These are phyloP conservation scores for Gossypioides kirkii DNA, from an alignment of 345 rosid genomes.

Conservation along the genomic window DNA sequence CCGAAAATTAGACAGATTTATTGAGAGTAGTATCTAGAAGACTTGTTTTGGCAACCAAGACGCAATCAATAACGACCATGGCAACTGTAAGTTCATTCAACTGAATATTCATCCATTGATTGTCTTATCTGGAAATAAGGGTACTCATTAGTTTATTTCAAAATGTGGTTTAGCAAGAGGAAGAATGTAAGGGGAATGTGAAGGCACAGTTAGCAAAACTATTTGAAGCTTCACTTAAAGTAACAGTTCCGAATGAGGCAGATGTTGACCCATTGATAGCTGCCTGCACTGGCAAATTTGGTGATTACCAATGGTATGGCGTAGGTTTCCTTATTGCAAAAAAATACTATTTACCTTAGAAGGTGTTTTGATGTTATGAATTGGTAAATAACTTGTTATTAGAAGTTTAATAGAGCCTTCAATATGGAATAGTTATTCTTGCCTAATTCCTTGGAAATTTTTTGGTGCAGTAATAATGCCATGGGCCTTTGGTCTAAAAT, in stretches of 20 bases:
- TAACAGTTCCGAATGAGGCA: conserved; percentile 52
- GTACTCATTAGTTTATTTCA: not conserved
- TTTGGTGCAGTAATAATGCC: conserved; percentile 71
- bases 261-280: conserved; percentile 68
- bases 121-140: not conserved
- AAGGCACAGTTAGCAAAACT: conserved; percentile 56
- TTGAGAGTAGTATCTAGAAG: conserved; percentile 45
- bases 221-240: conserved; percentile 52
- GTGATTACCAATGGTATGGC: conserved; percentile 87
- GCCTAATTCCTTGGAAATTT: not conserved
- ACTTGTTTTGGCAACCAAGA: conserved; percentile 28
- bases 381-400: not conserved
- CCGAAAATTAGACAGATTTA: conserved; percentile 67
- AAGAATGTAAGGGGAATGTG: conserved; percentile 51
- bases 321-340: not conserved
- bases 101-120: not conserved
- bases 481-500: conserved; percentile 77
- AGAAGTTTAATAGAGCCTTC: not conserved
- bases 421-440: not conserved
- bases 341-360: not conserved
- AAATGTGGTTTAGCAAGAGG: conserved; percentile 32
- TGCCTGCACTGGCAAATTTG: conserved; percentile 61
- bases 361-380: not conserved
- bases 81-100: conserved; percentile 42
- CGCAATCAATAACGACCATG: conserved; percentile 48